phyloP scores from a whole-genome alignment of 495 filamentous ascomycete species.

The Evernia prunastri region DNA sequence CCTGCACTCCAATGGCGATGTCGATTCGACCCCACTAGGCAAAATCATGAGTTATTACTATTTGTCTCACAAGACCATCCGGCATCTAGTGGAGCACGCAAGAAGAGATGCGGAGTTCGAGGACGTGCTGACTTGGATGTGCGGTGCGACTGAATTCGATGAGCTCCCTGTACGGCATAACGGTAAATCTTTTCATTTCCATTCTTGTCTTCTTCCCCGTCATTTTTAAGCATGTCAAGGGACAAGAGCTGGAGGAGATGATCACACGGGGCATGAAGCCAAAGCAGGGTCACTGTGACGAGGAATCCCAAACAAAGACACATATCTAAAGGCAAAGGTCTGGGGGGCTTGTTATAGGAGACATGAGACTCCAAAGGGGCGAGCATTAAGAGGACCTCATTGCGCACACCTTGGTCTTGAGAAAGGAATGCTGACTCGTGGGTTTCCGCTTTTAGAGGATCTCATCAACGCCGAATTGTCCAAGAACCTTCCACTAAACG shows the following conservation, averaged over 20 bases:
- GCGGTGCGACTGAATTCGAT: slow-evolving; percentile 87
- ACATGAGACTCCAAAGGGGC: background rate
- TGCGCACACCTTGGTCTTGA: background rate
- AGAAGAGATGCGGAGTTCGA: slow-evolving; percentile 72
- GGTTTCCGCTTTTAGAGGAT: slow-evolving; percentile 47
- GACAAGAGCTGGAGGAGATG: background rate
- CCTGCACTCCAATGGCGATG: slow-evolving; percentile 77
- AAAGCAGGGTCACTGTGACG: background rate
- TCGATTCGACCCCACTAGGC: slow-evolving; percentile 81
- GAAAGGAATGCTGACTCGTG: background rate
- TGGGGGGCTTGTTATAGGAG: background rate
- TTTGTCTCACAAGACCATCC: slow-evolving; percentile 90
- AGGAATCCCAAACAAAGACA: background rate
- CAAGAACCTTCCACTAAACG: slow-evolving; percentile 64
- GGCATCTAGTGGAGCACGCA: slow-evolving; percentile 67
- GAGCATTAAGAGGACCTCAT: background rate
- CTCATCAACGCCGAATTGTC: slow-evolving; percentile 92
- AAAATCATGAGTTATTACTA: slow-evolving; percentile 99
- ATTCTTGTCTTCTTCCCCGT: background rate
- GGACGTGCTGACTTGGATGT: slow-evolving; percentile 92
- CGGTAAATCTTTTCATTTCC: slow-evolving; percentile 29
- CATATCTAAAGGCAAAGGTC: background rate
- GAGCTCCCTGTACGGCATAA: slow-evolving; percentile 98
- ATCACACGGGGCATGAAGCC: background rate
- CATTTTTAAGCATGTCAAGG: background rate